Percentiles rank a stretch among this genome's conserved stretches.
These are phyloP conservation scores for Penicillium lagena DNA, from an alignment of 495 filamentous ascomycete species.

Conservation along the genomic window DNA sequence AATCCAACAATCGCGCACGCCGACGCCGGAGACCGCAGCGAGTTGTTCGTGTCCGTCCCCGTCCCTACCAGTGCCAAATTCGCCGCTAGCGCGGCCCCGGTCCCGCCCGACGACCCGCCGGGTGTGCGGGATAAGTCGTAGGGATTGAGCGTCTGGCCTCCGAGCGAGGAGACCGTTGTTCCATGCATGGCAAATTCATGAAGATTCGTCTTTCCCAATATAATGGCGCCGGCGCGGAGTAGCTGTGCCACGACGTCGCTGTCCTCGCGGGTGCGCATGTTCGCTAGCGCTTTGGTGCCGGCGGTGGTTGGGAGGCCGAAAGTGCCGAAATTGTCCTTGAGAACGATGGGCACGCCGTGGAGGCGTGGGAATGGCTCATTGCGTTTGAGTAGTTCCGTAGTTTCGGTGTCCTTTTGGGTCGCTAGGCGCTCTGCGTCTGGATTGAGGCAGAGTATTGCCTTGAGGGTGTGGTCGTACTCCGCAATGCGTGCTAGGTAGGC, in stretches of 20 bases:
- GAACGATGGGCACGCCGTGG: constrained; percentile 51
- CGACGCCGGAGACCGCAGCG: constrained; percentile 54
- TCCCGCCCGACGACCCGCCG: constrained; percentile 58
- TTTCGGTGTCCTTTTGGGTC: constrained; percentile 34
- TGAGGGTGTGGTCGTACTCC: constrained; percentile 47
- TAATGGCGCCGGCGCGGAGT: constrained; percentile 51
- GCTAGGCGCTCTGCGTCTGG: constrained; percentile 42
- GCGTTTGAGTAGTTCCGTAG: constrained; percentile 18
- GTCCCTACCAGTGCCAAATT: constrained; percentile 50
- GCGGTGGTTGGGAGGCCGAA: constrained; percentile 48
- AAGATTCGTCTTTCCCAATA: constrained; percentile 60
- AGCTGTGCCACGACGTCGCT: constrained; percentile 41
- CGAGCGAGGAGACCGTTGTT: constrained; percentile 50
- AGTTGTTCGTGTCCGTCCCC: constrained; percentile 62
- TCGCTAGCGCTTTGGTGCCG: constrained; percentile 38
- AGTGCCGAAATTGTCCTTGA: constrained; percentile 61
- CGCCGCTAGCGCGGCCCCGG: constrained; percentile 53
- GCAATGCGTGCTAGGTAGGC: constrained; percentile 51
- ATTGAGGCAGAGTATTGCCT: constrained; percentile 51
- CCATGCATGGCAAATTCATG: constrained; percentile 63
- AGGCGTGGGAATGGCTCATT: constrained; percentile 5
- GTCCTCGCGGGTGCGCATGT: constrained; percentile 37
- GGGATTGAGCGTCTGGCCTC: constrained; percentile 58
- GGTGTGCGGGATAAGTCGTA: constrained; percentile 57
- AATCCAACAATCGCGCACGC: constrained; percentile 56